Base-by-base conservation (phyloP, 1,139 yeast species). In the Zygoascus hellenicus region DNA sequence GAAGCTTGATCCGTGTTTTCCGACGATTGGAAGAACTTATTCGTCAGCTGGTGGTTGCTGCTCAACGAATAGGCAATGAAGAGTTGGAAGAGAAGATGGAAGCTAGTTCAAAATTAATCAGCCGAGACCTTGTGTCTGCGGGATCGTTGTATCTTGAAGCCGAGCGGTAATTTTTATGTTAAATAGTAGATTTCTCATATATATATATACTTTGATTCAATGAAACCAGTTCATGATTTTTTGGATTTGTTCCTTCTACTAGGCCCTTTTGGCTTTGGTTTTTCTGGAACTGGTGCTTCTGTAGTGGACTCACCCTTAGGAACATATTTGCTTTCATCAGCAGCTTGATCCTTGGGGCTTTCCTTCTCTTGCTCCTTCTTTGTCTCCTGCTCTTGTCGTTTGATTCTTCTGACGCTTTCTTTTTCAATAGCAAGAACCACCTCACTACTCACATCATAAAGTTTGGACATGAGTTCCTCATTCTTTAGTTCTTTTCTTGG, bases 121-220 rank as follows among this genome's bases (percentile, higher is more conserved):
- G 89, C 64, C 83, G 99, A 67, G 99, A 94, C 67, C 84, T 92
- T 58, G 97, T 92, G 45, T 84, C 96, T 54, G 97, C 98, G 32
- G 96, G 96, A 22, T 88, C 97, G 6, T 75, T 92, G 71, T 92
- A 88, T 65, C 74, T 87, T 51, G 70, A 67, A 49, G 22, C 32
- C 2, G 42, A 44, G 26, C 13, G 42, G 13, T 44, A 26, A 22
- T 17, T 3, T 13, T 5, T 28, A 38, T 11, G 10, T 34, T 11
- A 22, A 26, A 37, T 26, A 13, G 31, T 38, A 15, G 9, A 31
- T 33, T 26, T 42, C 9, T 26, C 36, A 13, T 10, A 7, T 22
- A 22, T 22, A 22, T 22, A 22, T 22, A 22, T 22, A 22, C 4
- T 22, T 7, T 22, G 26, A 22, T 22, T 22, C 26, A 22, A 22